These are phyloP conservation scores for Teunomyces kruisii DNA, from an alignment of 805 yeast species.

Conservation along the genomic window DNA sequence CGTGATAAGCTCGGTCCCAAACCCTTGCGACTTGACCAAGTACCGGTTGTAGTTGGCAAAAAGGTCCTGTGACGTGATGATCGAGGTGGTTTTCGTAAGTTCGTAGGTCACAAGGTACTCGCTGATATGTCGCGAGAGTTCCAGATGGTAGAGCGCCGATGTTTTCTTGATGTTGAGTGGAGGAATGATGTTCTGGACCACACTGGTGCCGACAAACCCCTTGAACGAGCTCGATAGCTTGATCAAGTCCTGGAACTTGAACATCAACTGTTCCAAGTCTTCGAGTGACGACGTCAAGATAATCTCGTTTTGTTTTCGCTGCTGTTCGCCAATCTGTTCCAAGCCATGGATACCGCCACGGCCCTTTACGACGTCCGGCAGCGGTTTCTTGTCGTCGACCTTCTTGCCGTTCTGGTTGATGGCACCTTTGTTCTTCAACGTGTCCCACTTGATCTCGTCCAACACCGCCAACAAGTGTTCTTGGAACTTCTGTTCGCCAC, in stretches of 20 bases:
- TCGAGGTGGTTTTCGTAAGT: slow-evolving; percentile 31
- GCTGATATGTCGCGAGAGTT: slow-evolving; percentile 74
- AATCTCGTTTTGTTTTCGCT: slow-evolving; percentile 56
- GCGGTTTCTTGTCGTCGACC: slow-evolving; percentile 5
- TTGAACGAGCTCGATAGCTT: slow-evolving; percentile 50
- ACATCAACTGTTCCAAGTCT: slow-evolving; percentile 74
- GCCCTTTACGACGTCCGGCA: slow-evolving; percentile 1
- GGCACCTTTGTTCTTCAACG: slow-evolving; percentile 29
- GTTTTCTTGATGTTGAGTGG: slow-evolving; percentile 36
- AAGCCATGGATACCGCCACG: slow-evolving; percentile 69
- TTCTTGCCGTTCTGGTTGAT: slow-evolving; percentile 39
- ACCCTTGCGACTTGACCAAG: slow-evolving; percentile 35
- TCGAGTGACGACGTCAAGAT: slow-evolving; percentile 68
- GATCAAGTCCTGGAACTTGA: slow-evolving; percentile 73
- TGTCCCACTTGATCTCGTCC: slow-evolving; percentile 53
- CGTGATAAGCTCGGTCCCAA: slow-evolving; percentile 63
- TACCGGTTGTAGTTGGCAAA: slow-evolving; percentile 43
- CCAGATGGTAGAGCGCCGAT: slow-evolving; percentile 51
- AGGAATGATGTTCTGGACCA: slow-evolving; percentile 17
- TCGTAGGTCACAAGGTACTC: slow-evolving; percentile 54
- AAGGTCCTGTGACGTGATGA: slow-evolving; percentile 42
- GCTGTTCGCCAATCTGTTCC: slow-evolving; percentile 54
- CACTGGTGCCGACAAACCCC: slow-evolving; percentile 6
- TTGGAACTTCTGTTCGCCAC: slow-evolving; percentile 59
- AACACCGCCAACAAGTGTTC: slow-evolving; percentile 41